Evolutionary conservation across 306 rosid genomes (phyloP), one percentile per base, ranked within the genome.

Genomic region (Carpinus fangiana): DNA sequence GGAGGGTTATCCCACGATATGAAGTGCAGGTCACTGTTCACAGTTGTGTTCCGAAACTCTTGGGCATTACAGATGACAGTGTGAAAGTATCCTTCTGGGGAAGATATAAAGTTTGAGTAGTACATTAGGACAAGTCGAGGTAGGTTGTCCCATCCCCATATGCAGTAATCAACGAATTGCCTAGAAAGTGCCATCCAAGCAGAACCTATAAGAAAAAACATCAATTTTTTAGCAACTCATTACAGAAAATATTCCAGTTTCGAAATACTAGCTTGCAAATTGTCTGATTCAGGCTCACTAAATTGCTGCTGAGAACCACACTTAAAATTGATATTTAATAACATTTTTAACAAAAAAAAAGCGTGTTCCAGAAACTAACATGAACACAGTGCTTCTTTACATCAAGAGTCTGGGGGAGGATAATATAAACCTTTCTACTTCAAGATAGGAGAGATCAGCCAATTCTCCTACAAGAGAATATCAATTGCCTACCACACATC

Each of bases 131-230:
- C 96, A 0, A 92, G 87, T 60, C 99, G 96, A 34, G 99, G 99
- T 53, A 96, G 85, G 85, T 96, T 96, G 87, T 96, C 99, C 99
- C 99, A 96, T 80, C 99, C 99, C 99, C 99, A 96, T 85, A 96
- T 86, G 83, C 90, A 87, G 83, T 96, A 96, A 87, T 96, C 98
- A 16, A 96, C 45, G 87, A 96, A 96, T 23, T 98, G 85, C 83
- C 87, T 92, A 4, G 99, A 96, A 78, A 96, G 97, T 75, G 82
- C 99, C 94, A 91, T 96, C 99, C 99, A 96, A 61, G 99, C 99
- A 9, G 99, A 96, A 78, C 99, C 99, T 93, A 84, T 20, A 62
- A 82, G 47, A 73, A 71, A 74, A 80, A 69, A 83, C 76, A 84
- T 62, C 65, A 31, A 75, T 80, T 81, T 43, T 69, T 61, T 38